phyloP scores from a whole-genome alignment of 371 early-diverging fungal species.

The Dinochytrium kinnereticum region DNA sequence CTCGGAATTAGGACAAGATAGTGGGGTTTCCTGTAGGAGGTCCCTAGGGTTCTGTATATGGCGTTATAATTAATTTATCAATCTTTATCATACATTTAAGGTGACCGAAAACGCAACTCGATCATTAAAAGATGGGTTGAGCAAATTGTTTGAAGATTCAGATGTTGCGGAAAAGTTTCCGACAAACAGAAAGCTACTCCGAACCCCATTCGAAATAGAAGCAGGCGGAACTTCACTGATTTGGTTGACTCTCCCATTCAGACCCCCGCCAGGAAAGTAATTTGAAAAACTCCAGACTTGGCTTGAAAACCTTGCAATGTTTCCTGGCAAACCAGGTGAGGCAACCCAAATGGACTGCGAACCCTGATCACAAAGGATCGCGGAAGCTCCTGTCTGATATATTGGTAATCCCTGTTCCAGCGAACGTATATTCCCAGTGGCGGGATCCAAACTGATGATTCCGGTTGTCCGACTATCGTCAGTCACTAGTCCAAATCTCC shows the following conservation, averaged over 20 bases:
- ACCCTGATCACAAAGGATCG: neutral
- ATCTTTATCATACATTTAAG: neutral
- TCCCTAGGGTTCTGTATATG: neutral
- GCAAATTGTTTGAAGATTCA: neutral
- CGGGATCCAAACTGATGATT: neutral
- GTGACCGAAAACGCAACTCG: neutral
- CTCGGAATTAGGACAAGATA: neutral
- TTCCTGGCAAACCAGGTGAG: neutral
- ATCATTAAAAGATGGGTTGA: neutral
- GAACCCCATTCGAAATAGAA: neutral
- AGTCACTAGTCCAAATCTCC: neutral
- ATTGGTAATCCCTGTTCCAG: neutral
- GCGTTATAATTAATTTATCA: neutral
- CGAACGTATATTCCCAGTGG: neutral
- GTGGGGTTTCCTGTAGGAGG: neutral
- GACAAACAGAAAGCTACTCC: neutral
- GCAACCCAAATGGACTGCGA: neutral
- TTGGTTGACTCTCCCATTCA: neutral
- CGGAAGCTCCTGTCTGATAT: neutral
- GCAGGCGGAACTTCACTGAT: neutral
- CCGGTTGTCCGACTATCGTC: neutral
- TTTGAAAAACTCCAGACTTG: neutral
- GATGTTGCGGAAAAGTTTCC: conserved; percentile 1
- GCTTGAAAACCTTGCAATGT: neutral
- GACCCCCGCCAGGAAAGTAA: conserved; percentile 10